Percentiles rank a stretch among this genome's conserved stretches.
phyloP scores from a whole-genome alignment of 345 rosid species.

The Geranium brycei region DNA sequence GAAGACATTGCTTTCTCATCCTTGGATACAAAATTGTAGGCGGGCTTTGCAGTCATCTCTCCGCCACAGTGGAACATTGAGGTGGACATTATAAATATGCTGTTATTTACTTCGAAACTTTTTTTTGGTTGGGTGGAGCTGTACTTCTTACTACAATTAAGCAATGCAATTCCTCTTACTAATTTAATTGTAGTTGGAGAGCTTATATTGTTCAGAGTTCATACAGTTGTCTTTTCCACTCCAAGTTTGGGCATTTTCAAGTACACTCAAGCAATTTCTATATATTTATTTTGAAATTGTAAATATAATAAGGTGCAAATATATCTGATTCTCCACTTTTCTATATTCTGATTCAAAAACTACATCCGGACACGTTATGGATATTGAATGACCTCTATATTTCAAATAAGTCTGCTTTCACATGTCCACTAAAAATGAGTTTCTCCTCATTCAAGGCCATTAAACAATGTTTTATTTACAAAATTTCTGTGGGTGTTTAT shows the following conservation, averaged over 20 bases:
- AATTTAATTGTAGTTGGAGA: neutral
- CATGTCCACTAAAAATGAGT: neutral
- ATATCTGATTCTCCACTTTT: no score
- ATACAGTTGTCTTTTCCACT: neutral
- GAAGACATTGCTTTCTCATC: constrained; percentile 89
- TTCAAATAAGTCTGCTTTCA: no score
- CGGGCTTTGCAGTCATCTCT: constrained; percentile 84
- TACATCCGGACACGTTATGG: no score
- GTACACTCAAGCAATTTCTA: neutral
- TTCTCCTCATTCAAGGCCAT: neutral
- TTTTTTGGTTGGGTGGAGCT: neutral
- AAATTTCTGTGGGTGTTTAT: no score
- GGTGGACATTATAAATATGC: constrained; percentile 24
- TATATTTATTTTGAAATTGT: no score
- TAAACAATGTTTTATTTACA: no score
- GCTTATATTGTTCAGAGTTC: neutral
- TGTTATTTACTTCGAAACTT: neutral
- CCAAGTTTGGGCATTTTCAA: neutral
- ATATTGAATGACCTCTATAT: no score
- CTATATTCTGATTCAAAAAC: neutral
- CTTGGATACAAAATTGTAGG: constrained; percentile 87
- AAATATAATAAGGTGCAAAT: no score
- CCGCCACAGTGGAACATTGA: constrained; percentile 67
- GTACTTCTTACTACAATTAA: neutral
- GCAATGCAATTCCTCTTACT: neutral